Percentiles rank a stretch among this genome's conserved stretches.
Conservation (phyloP, 768 basidiomycete species). For the Sutorius australiensis region DNA sequence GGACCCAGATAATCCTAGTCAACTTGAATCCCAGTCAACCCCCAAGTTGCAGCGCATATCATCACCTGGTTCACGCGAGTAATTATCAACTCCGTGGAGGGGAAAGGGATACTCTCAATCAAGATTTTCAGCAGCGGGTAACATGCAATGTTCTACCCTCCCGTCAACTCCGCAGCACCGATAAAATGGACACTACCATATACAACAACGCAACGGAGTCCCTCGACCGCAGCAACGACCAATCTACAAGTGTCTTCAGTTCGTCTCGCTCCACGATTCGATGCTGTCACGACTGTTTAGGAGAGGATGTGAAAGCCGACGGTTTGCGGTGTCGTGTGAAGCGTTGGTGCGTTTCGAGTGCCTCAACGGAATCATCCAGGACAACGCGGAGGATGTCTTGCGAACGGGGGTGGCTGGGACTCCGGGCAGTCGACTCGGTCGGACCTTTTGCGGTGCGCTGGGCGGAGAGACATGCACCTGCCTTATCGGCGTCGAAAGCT, state of each 20-base stretch:
- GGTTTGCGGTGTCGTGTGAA: constrained; percentile 3
- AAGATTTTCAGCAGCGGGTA: background rate
- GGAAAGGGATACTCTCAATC: background rate
- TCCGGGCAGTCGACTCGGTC: constrained; percentile 12
- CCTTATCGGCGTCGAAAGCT: constrained; percentile 21
- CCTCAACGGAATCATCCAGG: constrained; percentile 27
- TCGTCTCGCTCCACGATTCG: constrained; percentile 34
- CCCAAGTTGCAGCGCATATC: too few species aligned
- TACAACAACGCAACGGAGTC: constrained; percentile 16
- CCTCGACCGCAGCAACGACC: constrained; percentile 4
- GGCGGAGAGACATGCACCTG: constrained; percentile 19
- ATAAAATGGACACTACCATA: background rate
- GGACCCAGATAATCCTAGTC: too few species aligned
- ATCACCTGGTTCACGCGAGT: too few species aligned
- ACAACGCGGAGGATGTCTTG: constrained; percentile 22
- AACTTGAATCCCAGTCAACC: too few species aligned
- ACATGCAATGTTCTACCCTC: background rate
- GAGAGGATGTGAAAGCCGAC: constrained; percentile 6
- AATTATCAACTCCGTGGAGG: background rate
- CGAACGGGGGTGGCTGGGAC: constrained; percentile 9
- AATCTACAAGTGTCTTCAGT: background rate
- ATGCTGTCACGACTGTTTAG: constrained; percentile 32
- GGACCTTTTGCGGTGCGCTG: constrained; percentile 25
- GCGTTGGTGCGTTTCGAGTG: constrained; percentile 5
- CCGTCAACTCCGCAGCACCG: background rate